Evolutionary conservation across 1,284 basidiomycete species (phyloP).

Genomic region (Anthracocystis panici-leucophaei): DNA sequence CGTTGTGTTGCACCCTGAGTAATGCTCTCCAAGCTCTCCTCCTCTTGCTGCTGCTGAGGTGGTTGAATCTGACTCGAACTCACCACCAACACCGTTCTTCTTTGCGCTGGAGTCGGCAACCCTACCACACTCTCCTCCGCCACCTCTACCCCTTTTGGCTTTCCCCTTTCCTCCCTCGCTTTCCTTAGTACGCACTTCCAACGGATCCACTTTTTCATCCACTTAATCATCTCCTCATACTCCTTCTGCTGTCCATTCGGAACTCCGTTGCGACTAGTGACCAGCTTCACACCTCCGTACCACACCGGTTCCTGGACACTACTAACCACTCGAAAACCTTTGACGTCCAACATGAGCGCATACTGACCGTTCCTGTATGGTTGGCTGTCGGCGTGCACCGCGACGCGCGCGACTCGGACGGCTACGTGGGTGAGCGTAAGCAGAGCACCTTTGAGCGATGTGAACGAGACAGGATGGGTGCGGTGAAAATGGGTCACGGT

Average conservation of each 20-base stretch:
- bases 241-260: conserved; percentile 8
- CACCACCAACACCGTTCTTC: background rate
- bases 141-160: background rate
- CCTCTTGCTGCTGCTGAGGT: background rate
- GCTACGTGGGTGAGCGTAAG: conserved; percentile 27
- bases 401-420: conserved; percentile 12
- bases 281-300: conserved; percentile 27
- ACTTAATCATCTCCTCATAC: conserved; percentile 1
- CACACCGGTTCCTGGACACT: conserved; percentile 34
- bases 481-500: background rate
- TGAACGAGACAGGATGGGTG: conserved; percentile 29
- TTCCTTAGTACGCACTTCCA: conserved; percentile 10
- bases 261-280: conserved; percentile 22
- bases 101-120: background rate
- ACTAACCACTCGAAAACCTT: conserved; percentile 31
- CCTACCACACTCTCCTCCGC: background rate
- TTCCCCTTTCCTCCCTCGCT: conserved; percentile 6
- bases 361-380: conserved; percentile 28
- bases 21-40: too few species aligned
- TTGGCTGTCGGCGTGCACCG: background rate
- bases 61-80: too few species aligned
- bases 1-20: background rate
- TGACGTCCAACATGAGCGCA: conserved; percentile 31
- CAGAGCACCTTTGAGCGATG: conserved; percentile 36
- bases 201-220: conserved; percentile 32